A percentile compares a stretch with the other conserved stretches of the same genome.
These are phyloP conservation scores for Cyclocybe aegerita DNA, from an alignment of 768 basidiomycete species.

Conservation along the genomic window DNA sequence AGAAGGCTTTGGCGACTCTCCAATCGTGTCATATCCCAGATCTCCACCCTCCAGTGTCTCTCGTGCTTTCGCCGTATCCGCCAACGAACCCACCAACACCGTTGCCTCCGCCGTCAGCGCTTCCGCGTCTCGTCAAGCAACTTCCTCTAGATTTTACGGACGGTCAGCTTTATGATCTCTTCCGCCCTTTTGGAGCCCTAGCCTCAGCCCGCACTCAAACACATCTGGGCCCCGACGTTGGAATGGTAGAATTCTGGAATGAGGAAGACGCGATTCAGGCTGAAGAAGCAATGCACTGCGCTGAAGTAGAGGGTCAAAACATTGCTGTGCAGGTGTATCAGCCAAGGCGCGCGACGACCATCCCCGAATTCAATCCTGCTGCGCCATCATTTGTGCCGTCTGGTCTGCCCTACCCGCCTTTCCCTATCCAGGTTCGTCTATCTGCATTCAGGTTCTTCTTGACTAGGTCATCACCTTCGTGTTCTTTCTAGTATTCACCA, in stretches of 20 bases:
- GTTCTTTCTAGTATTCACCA: slow-evolving; percentile 57
- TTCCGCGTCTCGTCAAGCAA: slow-evolving; percentile 82
- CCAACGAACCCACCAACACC: slow-evolving; percentile 75
- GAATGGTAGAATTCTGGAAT: slow-evolving; percentile 82
- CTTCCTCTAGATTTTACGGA: slow-evolving; percentile 71
- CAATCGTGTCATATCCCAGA: slow-evolving; percentile 73
- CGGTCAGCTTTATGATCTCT: slow-evolving; percentile 78
- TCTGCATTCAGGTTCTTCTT: slow-evolving; percentile 1
- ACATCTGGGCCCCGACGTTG: slow-evolving; percentile 75
- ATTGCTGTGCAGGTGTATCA: slow-evolving; percentile 83
- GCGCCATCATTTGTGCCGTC: slow-evolving; percentile 79
- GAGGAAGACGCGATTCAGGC: slow-evolving; percentile 81
- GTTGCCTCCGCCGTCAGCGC: slow-evolving; percentile 73
- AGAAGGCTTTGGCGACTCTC: slow-evolving; percentile 84
- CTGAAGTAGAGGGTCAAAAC: slow-evolving; percentile 80
- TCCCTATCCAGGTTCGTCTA: slow-evolving; percentile 54
- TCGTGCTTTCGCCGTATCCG: slow-evolving; percentile 82
- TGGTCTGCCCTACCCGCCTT: slow-evolving; percentile 57
- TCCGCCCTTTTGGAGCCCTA: slow-evolving; percentile 81
- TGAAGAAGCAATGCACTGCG: slow-evolving; percentile 81
- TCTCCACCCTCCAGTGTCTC: slow-evolving; percentile 52
- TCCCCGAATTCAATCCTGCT: slow-evolving; percentile 68
- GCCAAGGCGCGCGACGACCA: slow-evolving; percentile 53
- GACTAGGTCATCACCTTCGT: background rate
- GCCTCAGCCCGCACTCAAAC: slow-evolving; percentile 75